A percentile compares a stretch with the other conserved stretches of the same genome.
These are phyloP conservation scores for Prunus mira DNA, from an alignment of 306 rosid genomes.

Conservation along the genomic window DNA sequence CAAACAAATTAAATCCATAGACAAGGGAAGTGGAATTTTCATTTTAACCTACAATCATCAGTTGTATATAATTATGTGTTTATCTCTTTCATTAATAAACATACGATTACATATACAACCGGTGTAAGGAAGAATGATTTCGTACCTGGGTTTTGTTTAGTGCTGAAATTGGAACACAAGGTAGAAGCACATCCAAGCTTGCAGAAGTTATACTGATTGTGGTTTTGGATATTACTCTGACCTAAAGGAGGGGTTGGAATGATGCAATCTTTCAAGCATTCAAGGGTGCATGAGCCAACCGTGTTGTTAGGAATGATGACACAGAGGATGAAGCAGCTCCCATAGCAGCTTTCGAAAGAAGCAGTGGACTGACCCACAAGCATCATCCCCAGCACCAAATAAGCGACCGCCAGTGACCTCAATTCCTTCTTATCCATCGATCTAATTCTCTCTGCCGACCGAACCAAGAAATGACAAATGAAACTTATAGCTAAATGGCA, in stretches of 20 bases:
- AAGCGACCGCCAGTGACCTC: neutral
- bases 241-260: neutral
- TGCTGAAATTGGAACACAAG: conserved; percentile 37
- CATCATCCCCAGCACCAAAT: conserved; percentile 12
- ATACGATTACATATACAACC: neutral
- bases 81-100: neutral
- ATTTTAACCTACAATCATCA: neutral
- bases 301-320: conserved; percentile 28
- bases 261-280: conserved; percentile 44
- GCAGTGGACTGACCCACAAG: conserved; percentile 11
- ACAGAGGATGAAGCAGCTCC: conserved; percentile 38
- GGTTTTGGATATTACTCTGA: neutral
- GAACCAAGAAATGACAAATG: neutral
- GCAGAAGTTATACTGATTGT: conserved; percentile 24
- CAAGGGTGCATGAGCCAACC: conserved; percentile 27
- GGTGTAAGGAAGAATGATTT: neutral
- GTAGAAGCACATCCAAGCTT: conserved; percentile 43
- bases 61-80: neutral
- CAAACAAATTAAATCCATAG: neutral
- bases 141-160: conserved; percentile 33
- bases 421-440: neutral
- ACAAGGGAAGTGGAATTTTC: neutral
- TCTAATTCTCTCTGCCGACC: neutral
- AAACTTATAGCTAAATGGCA: neutral
- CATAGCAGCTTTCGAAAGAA: conserved; percentile 35